Evolutionary conservation across 225 moss, liverwort and hornwort species (phyloP), one percentile per base, ranked within the genome.

Genomic region (Sphagnum contortum): DNA sequence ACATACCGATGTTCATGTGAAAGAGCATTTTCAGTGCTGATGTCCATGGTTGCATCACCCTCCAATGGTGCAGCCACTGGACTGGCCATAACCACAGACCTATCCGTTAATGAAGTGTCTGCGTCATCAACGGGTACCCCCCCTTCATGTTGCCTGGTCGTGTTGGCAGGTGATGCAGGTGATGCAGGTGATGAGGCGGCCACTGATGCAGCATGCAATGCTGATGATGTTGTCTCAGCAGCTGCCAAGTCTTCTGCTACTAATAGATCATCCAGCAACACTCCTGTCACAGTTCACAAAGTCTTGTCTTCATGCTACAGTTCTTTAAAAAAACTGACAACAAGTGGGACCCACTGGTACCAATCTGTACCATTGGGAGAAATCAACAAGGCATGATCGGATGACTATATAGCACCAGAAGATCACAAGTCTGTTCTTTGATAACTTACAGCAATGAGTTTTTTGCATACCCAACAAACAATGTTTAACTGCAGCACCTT

Each of bases 11-110:
- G 77, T 57, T 90, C 92, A 77, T 78, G 77, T 48, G 69, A 67
- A 6, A 87, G 66, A 47, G 92, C 88, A 65, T 96, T 92, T 60
- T 92, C 92, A 57, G 92, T 87, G 70, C 88, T 96, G 14, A 96
- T 96, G 72, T 96, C 95, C 95, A 92, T 92, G 49, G 92, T 75
- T 29, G 64, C 77, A 62, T 96, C 92, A 9, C 92, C 95, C 68
- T 77, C 81, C 44, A 88, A 55, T 55, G 95, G 92, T 45, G 95
- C 83, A 60, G 90, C 88, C 52, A 96, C 92, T 48, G 90, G 95
- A 65, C 74, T 88, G 70, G 90, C 95, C 90, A 96, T 77, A 51
- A 90, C 74, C 9, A 89, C 91, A n/a, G 91, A 76, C 75, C 90
- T 84, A 4, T 86, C 89, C 59, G 71, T 53, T 65, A 73, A 76